These are phyloP conservation scores for Blastobotrys robertii DNA, from an alignment of 805 yeast species.

Conservation along the genomic window DNA sequence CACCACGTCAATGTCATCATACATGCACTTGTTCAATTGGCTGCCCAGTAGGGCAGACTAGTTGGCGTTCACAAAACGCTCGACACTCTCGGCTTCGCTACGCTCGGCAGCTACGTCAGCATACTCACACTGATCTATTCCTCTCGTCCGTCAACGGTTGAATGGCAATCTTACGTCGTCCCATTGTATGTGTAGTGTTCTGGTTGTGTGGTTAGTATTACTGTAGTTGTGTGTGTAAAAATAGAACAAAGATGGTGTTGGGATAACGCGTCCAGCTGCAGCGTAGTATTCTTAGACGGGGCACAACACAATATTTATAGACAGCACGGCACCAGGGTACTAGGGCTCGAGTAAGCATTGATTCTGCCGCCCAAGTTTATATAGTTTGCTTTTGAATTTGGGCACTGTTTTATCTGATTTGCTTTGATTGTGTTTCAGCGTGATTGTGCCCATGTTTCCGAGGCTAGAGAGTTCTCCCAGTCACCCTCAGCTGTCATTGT, in stretches of 20 bases:
- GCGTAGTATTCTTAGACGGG: no score
- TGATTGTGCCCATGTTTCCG: no score
- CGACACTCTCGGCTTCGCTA: background rate
- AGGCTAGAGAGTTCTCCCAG: no score
- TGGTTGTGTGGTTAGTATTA: background rate
- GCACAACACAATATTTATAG: no score
- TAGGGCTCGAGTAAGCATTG: no score
- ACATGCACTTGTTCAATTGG: background rate
- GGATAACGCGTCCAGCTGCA: background rate
- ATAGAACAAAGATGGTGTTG: background rate
- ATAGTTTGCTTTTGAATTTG: no score
- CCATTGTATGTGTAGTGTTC: conserved; percentile 41
- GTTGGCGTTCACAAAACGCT: no score
- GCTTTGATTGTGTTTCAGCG: no score
- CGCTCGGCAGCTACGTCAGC: background rate
- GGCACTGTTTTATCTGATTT: no score
- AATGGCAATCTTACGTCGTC: conserved; percentile 92
- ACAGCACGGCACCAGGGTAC: no score
- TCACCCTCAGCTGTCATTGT: no score
- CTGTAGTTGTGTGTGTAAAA: background rate
- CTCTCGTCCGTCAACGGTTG: conserved; percentile 87
- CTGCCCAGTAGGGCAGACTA: background rate
- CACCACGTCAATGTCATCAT: background rate
- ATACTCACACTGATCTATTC: conserved; percentile 39
- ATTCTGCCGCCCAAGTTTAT: no score